Evolutionary conservation across 495 filamentous ascomycete genomes (phyloP), one percentile per base, ranked within the genome.

Genomic region (Thozetella sp.): DNA sequence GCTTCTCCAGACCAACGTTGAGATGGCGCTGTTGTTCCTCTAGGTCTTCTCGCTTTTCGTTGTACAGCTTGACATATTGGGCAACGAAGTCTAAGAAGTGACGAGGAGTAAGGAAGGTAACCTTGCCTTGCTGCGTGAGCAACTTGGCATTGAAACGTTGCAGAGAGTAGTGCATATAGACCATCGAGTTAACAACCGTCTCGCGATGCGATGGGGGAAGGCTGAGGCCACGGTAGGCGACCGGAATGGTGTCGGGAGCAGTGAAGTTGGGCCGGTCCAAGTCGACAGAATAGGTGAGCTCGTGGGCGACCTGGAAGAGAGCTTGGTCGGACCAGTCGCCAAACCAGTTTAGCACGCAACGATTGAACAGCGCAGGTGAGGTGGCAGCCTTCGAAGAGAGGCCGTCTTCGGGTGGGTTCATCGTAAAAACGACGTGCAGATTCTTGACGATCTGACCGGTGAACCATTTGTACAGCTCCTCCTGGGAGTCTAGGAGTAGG

Each of bases 391-490:
- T 97, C 4, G 93, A 97, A 12, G 90, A 93, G 45, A 99, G 76
- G 1, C 94, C 95, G 61, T 94, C 96, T 70, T 97, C 90, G 3
- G 95, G 95, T n/a, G 95, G 95, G 73, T 99, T 99, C 95, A 99
- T 99, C 1, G 95, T 99, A 69, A 99, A 98, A 37, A 99, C 95
- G 57, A 99, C 96, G 69, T 99, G 95, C 43, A 99, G 76, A 68
- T 99, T 99, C 83, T 96, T 97, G 71, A 97, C 90, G 63, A 99
- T 98, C 75, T 99, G 95, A 59, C 96, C 90, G 0, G 96, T 99
- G 78, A 99, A 99, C 95, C 95, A 99, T 75, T 97, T 97, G 81
- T 99, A 98, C 1, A 98, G 81, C 76, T 99, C 95, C 78, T 99
- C 95, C 68, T 97, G 93, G 0, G 93, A 97, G 76, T 99, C 95